phyloP scores from a whole-genome alignment of 225 moss, liverwort and hornwort species.

The Marchantia paleacea region DNA sequence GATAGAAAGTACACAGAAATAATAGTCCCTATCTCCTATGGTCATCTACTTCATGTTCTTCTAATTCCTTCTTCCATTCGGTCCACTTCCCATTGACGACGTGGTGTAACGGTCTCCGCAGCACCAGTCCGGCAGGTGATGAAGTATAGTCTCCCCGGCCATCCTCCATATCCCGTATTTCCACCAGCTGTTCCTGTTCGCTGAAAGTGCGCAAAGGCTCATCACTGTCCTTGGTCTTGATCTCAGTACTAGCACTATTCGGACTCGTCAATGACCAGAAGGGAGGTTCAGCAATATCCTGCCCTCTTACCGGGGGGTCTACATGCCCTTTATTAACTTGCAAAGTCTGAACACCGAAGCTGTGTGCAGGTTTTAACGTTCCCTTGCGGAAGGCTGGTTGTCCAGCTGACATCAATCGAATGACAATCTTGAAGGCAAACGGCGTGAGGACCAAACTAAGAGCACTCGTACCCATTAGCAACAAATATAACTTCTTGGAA shows the following conservation, averaged over 20 bases:
- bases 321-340: conserved; percentile 5
- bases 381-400: conserved; percentile 14
- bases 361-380: conserved; percentile 19
- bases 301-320: background rate
- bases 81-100: conserved; percentile 32
- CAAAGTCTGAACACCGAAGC: conserved; percentile 3
- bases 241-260: background rate
- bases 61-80: conserved; percentile 34
- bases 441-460: conserved; percentile 47
- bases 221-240: background rate
- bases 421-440: conserved; percentile 47
- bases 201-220: background rate
- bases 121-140: conserved; percentile 28
- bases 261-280: conserved; percentile 23
- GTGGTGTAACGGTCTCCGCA: conserved; percentile 26
- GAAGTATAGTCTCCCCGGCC: conserved; percentile 22
- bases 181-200: conserved; percentile 10
- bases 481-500: conserved; percentile 39
- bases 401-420: conserved; percentile 27
- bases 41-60: conserved; percentile 23
- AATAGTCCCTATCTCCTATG: conserved; percentile 24
- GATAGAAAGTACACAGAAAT: conserved; percentile 8
- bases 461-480: conserved; percentile 48
- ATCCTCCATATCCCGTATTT: conserved; percentile 31
- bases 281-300: background rate